Base-by-base conservation (phyloP, 2,329 filamentous ascomycete genomes). In the Cercospora sojina region DNA sequence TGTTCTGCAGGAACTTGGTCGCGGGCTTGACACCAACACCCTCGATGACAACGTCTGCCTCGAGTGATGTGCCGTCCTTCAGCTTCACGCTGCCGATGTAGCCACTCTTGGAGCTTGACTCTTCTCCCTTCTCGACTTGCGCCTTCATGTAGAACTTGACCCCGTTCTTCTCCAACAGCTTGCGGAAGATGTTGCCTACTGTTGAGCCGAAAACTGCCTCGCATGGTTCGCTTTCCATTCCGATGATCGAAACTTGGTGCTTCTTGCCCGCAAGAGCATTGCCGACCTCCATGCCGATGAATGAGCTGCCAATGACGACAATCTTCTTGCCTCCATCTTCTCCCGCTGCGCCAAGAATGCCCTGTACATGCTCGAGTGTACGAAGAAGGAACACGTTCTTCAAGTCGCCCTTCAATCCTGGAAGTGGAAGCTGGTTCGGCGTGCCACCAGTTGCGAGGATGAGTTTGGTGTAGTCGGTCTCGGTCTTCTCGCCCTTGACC, bases 211-310 rank as follows among this genome's bases (percentile, higher is more conserved):
- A 90, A 4, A 99, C 88, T 20, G 91, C 87, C 78, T 96, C 91
- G 70, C 98, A 86, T 0, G 95, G 94, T 12, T 88, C 88, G 66
- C 87, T 87, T 76, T 97, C 93, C 90, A 93, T 94, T 41, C 95
- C 95, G 23, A 99, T 83, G 47, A 98, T 88, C 7, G 90, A 90
- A 16, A 99, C 93, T 8, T 89, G 82, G 77, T 99, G 96, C 74
- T 90, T 90, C 73, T 90, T 90, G 53, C 86, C 81, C 0, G 90
- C 89, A 0, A 96, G 81, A 62, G 83, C 90, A 70, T 93, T 95
- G 68, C 91, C 94, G n/a, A 96, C 87, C 79, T 99, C 95, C 91
- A 99, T 96, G 47, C 95, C 95, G 75, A 99, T 99, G 79, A 99
- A 99, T 0, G 92, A 96, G 66, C 91, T 94, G 47, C 95, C 95